Conservation (phyloP, 257 asterid species). For the Solanum megistacrolobum region DNA sequence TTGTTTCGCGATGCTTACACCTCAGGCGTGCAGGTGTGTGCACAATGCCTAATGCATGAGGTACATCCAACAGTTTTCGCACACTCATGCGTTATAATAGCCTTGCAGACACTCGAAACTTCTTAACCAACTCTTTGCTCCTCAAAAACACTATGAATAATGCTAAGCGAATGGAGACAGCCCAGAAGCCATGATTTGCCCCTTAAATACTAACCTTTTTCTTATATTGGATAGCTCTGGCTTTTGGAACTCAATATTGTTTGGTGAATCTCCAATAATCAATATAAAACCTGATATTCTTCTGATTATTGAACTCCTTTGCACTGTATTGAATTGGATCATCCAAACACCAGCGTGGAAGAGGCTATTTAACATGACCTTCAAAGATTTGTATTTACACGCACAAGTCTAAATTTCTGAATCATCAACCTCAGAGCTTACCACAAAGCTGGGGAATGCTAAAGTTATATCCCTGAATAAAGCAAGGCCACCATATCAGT, state of each 20-base stretch:
- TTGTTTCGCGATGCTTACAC: too few relatives aligned
- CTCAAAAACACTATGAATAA: background rate
- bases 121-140: too few relatives aligned
- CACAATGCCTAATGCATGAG: too few relatives aligned
- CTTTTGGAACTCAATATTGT: background rate
- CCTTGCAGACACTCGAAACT: too few relatives aligned
- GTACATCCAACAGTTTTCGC: too few relatives aligned
- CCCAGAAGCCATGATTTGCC: background rate
- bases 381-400: background rate
- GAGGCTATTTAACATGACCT: background rate
- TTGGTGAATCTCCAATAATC: background rate
- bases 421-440: constrained; percentile 49
- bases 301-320: background rate
- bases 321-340: background rate
- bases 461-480: constrained; percentile 58
- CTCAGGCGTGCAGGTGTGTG: too few relatives aligned
- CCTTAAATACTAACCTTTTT: background rate
- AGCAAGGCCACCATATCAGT: background rate
- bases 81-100: too few relatives aligned
- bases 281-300: background rate
- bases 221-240: background rate
- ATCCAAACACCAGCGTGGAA: background rate
- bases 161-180: background rate
- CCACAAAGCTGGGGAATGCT: constrained; percentile 75
- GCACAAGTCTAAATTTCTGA: constrained; percentile 30